Evolutionary conservation across 108 stramenopile species (phyloP), one percentile per base, ranked within the genome.

Genomic region (Skeletonema menzelii): DNA sequence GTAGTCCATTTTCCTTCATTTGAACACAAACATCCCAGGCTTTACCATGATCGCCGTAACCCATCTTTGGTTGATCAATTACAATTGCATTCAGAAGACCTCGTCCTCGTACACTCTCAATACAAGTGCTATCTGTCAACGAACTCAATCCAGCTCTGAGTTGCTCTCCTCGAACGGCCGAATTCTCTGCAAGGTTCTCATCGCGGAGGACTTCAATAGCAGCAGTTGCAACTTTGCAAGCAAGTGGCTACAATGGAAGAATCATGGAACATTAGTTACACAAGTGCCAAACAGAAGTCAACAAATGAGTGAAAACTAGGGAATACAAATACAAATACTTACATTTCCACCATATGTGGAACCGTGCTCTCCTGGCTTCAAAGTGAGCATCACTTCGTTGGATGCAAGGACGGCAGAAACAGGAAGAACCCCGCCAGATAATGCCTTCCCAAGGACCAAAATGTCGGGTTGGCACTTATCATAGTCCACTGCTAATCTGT

Each of bases 321-420:
- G 15, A 2, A 42, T 42, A n/a, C 40, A 37, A 1, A 37, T 37
- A 10, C 4, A 4, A 2, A n/a, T 42, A 42, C 40, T 42, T 42
- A 42, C 40, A 75, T 99, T 95, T 10, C 99, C 99, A 28, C 98
- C 99, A 77, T 98, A 99, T 10, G 99, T 99, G 13, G 96, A 97
- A 37, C 99, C 99, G 73, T 99, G 99, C 80, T 99, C 95, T 27
- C 99, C 99, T 17, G 98, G 99, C 56, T 95, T 92, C 59, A 99
- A 81, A 40, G 92, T 93, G 42, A 97, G 82, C 96, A 99, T 98
- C 37, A 99, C 91, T 87, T 99, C 99, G 61, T 97, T 80, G 47
- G 82, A 84, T 13, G 94, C 96, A 53, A 99, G 84, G 32, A 99
- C 98, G 6, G 98, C 98, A 7, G 95, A 96, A 12, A 99, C 99